A percentile compares a stretch with the other conserved stretches of the same genome.
Evolutionary conservation across 2,329 filamentous ascomycete species (phyloP).

Genomic region (Taxawa tesnikishii): DNA sequence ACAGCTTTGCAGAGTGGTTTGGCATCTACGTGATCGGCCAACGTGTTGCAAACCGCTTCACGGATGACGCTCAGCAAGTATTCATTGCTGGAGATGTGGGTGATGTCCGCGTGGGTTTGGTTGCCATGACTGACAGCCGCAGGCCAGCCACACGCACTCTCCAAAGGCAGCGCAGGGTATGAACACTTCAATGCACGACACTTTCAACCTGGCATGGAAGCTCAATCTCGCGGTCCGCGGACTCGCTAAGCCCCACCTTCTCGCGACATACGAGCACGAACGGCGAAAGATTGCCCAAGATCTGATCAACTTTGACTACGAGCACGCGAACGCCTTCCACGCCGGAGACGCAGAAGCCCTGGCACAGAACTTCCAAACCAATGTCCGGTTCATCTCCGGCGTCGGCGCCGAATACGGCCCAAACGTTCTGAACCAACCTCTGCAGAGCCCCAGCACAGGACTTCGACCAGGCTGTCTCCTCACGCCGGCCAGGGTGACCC

Average conservation of each 20-base stretch:
- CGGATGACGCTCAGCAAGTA: slow-evolving; percentile 26
- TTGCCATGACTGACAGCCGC: background rate
- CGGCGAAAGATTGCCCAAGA: slow-evolving; percentile 31
- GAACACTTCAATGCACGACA: slow-evolving; percentile 33
- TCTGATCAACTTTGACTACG: slow-evolving; percentile 31
- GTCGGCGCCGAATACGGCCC: slow-evolving; percentile 56
- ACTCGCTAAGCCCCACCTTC: slow-evolving; percentile 23
- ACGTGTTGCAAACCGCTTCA: slow-evolving; percentile 33
- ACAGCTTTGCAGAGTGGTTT: slow-evolving; percentile 31
- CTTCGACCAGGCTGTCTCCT: slow-evolving; percentile 30
- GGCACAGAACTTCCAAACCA: slow-evolving; percentile 56
- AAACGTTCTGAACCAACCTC: slow-evolving; percentile 44
- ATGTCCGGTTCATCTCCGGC: slow-evolving; percentile 62
- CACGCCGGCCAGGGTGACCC: slow-evolving; percentile 57
- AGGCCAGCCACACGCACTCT: slow-evolving; percentile 28
- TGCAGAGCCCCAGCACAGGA: background rate
- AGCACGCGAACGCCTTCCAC: slow-evolving; percentile 40
- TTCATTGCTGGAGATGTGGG: slow-evolving; percentile 38
- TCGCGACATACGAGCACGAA: slow-evolving; percentile 28
- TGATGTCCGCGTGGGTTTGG: slow-evolving; percentile 1
- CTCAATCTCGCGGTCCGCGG: slow-evolving; percentile 26
- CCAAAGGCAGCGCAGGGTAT: slow-evolving; percentile 32
- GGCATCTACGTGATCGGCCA: slow-evolving; percentile 39
- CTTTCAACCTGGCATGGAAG: slow-evolving; percentile 33
- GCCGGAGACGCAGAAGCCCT: slow-evolving; percentile 51